Base-by-base conservation (phyloP, 192 early-diverging fungal genomes). In the Gaertneriomyces sp. region DNA sequence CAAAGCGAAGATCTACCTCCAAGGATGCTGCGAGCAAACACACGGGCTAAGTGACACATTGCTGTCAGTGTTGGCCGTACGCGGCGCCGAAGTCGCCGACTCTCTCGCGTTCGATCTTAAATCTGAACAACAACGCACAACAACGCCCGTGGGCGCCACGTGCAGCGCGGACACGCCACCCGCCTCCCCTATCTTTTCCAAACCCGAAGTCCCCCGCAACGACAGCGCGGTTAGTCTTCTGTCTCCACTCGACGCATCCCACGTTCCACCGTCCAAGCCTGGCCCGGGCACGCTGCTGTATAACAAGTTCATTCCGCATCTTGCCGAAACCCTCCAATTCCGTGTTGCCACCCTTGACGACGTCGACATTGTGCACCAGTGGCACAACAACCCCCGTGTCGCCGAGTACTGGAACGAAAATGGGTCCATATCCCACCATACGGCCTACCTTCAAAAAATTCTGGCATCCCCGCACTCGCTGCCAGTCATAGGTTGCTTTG, bases 41-140 rank as follows among this genome's bases (percentile, higher is more conserved):
- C 69, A 71, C 58, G 69, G 69, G 11, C 47, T 71, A 8, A 17
- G 16, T 19, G 69, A 71, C 45, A 71, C 69, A 9, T 40, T 71
- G 19, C 53, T 66, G 11, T 54, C 66, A 4, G 58, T 58, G 12
- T 39, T 70, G 4, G 52, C 43, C 0, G 68, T 68, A 42, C 50
- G 63, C 12, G 63, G 63, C 39, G 63, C 52, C 16, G 63, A 64
- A 38, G 53, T 64, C 12, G 12, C 56, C 12, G 12, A 55, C 2
- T 16, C 50, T 11, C 53, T 64, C 19, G 12, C 45, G 38, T 17
- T 9, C 11, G 17, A 62, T 46, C 43, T 62, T 10, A 59, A 33
- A 42, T 12, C 12, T 33, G 25, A 33, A 33, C 25, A 33, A 33
- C 25, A 33, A 33, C 25, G 25, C 25, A 33, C 25, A 33, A 33